Evolutionary conservation across 805 yeast genomes (phyloP), one percentile per base, ranked within the genome.

Genomic region (Barnettozyma salicaria): DNA sequence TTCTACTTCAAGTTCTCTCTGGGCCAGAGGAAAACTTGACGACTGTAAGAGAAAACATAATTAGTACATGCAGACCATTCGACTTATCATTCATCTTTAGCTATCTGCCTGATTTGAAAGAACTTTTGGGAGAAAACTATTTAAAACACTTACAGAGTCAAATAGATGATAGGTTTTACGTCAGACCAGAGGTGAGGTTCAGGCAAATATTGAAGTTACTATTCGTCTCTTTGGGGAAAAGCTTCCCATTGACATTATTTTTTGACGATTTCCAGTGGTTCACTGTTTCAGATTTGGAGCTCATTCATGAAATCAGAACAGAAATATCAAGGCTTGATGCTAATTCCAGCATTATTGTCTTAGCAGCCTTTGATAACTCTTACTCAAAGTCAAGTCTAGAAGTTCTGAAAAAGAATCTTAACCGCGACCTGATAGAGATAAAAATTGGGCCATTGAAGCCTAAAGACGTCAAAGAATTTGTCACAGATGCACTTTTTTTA

Each of bases 201-300:
- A 58, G 67, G 36, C 64, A 61, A 40, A 55, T 67, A n/a, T 54
- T 72, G 39, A 70, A 69, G 37, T 47, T 57, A 13, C 47, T 73
- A 12, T 63, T 64, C 37, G 59, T 61, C n/a, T 47, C 72, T 4
- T 55, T 72, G 32, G 65, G 68, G 7, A 44, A 32, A 21, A 38
- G 44, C 4, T 58, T 58, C 23, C 75, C 76, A 3, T 52, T 72
- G 27, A 68, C 74, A 0, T 42, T 72, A 2, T 57, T 67, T 32
- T 49, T 68, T 21, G 76, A 72, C 44, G 74, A 72, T 49, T 45
- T 67, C 19, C 72, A 71, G 36, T 65, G 68, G 64, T 61, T 68
- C 38, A 56, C 72, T 7, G 37, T 43, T 3, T 40, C 53, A 5
- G 61, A 57, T 25, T 36, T 58, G 28, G 49, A 56, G 11, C 49